Base-by-base conservation (phyloP, 1,284 basidiomycete genomes). In the Xanthoconium separans region DNA sequence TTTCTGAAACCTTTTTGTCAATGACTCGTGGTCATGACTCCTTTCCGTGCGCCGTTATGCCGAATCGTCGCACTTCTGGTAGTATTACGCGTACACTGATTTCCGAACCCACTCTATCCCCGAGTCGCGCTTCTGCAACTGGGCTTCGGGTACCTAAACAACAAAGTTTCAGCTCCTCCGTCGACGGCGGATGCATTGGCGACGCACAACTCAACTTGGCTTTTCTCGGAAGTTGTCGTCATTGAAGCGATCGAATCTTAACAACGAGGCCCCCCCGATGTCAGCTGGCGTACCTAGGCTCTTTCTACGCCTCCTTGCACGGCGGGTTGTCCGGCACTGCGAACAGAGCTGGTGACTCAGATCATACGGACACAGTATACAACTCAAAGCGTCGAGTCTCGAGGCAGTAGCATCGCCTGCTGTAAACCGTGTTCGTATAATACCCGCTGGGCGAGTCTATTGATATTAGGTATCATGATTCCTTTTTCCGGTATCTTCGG, bases 401-500 rank as follows among this genome's bases (percentile, higher is more conserved):
- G 15, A 16, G 16, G 52, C 52, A 41, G 46, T 51, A 11, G 37
- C 20, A 9, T 13, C 40, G 47, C 41, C 42, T 22, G 31, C 49
- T 47, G 55, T 22, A 43, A 42, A 62, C 45, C 40, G 22, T 44
- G 54, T 53, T 56, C 16, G 48, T 50, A 36, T 56, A 51, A 55
- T 56, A 18, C 36, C 60, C 55, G 61, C 55, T 47, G 36, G 27
- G 36, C 16, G 45, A 44, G 16, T 7, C 13, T 15, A 29, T 20
- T 50, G 54, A 54, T 50, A 59, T 61, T 43, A 57, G 59, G 59
- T 50, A 52, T 52, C 44, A 29, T 33, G 15, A 45, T 64, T 1
- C 36, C 66, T 57, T 29, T 40, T 60, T 59, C 68, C 69, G 66
- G 37, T 45, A 22, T 56, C 51, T 50, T 65, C 69, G 69, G 69